A percentile compares a stretch with the other conserved stretches of the same genome.
These are phyloP conservation scores for Stephania yunnanensis DNA, from an alignment of 164 flowering plant species.

Conservation along the genomic window DNA sequence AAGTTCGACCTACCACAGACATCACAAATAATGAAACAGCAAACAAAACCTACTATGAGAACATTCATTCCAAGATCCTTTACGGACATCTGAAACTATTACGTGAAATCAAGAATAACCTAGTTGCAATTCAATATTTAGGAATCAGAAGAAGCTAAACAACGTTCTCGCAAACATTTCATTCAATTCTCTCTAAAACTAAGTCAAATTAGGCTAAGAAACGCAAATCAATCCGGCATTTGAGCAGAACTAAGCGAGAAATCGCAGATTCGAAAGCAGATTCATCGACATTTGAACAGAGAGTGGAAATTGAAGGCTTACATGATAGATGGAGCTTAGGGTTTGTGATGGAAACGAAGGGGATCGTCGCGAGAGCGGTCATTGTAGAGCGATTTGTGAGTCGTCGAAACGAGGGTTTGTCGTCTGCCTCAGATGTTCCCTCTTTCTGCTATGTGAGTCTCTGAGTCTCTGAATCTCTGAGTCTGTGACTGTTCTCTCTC, in stretches of 20 bases:
- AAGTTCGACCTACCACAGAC: constrained; percentile 26
- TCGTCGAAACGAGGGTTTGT: not conserved
- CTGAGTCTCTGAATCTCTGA: not conserved
- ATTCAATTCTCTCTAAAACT: not conserved
- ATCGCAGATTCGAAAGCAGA: not conserved
- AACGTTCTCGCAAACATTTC: not conserved
- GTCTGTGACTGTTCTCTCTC: no score
- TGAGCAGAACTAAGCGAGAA: not conserved
- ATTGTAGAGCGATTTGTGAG: constrained; percentile 10
- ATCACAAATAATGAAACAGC: not conserved
- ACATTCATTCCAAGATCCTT: not conserved
- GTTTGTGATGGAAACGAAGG: constrained; percentile 23
- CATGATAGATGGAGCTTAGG: constrained; percentile 24
- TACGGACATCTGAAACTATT: not conserved
- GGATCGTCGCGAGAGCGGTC: constrained; percentile 31
- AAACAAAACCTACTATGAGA: not conserved
- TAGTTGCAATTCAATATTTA: not conserved
- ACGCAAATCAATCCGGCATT: not conserved
- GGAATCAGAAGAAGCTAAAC: not conserved
- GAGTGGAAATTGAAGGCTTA: constrained; percentile 9
- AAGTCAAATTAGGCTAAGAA: not conserved
- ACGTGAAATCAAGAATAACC: not conserved
- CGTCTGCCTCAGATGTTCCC: not conserved
- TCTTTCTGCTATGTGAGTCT: not conserved
- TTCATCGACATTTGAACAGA: not conserved